Evolutionary conservation across 768 basidiomycete genomes (phyloP), one percentile per base, ranked within the genome.

Genomic region (Suillus lakei): DNA sequence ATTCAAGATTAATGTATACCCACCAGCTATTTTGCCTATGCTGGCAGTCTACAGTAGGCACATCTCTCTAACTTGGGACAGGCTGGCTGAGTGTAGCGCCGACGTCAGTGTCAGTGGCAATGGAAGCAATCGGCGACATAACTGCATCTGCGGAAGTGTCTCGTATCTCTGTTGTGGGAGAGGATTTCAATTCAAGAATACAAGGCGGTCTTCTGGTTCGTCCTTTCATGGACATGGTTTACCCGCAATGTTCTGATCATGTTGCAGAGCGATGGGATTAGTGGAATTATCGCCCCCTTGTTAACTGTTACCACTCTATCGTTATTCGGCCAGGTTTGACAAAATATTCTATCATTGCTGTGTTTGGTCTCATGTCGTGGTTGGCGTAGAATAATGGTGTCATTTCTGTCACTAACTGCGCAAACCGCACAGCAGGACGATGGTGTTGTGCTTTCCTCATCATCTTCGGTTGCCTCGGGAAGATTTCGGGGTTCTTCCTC

Each of bases 71-170:
- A 80, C 8, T 80, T 80, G 67, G 64, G 30, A 18, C 51, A 9
- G 9, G 38, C 10, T 76, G 77, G 46, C n/a, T 68, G 65, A n/a
- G 8, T 15, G 62, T 32, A 51, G 16, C 61, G 30, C 26, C 7
- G 15, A 59, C 18, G 13, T 32, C 41, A 91, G 87, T 93, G 8
- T 91, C 91, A 0, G 74, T 88, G 0, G 86, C 89, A 0, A 91
- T 95, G 89, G 93, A 95, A 76, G 89, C 91, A 8, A 94, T 93
- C 61, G 93, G 93, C 4, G 93, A 95, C 69, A 87, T 92, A 69
- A 91, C 92, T 1, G 91, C 93, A 0, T 90, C 90, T 15, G 89
- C 90, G 2, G 94, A 96, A 74, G 91, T 92, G 15, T 94, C 92
- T 3, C 86, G 87, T 12, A 81, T 91, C n/a, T 77, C 82, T 10